These are phyloP conservation scores for Phytophthora lateralis DNA, from an alignment of 352 stramenopile genomes.

Conservation along the genomic window DNA sequence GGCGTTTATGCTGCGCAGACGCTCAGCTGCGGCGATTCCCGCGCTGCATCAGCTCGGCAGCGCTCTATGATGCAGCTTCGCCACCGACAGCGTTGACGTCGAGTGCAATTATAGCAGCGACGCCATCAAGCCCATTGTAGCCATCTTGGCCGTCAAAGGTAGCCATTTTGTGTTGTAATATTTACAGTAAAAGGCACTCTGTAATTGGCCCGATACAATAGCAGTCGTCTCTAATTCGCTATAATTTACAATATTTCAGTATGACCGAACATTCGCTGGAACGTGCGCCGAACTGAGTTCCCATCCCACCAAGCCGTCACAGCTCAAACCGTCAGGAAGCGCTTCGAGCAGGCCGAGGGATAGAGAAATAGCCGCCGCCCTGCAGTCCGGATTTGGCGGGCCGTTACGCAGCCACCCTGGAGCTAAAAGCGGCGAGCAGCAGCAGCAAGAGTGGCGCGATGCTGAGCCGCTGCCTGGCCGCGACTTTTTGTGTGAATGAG, in stretches of 20 bases:
- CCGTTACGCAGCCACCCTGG: conserved; percentile 33
- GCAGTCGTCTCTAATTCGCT: conserved; percentile 1
- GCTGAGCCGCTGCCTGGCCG: conserved; percentile 36
- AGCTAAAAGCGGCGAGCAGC: conserved; percentile 34
- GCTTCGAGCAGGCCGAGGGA: no score
- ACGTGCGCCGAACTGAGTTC: conserved; percentile 14
- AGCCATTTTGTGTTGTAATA: conserved; percentile 2
- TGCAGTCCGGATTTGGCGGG: conserved; percentile 31
- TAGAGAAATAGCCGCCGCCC: conserved; percentile 7
- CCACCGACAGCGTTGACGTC: background rate
- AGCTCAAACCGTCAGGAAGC: background rate
- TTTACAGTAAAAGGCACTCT: background rate
- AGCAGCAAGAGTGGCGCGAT: conserved; percentile 16
- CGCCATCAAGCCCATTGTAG: conserved; percentile 5
- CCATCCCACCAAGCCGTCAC: conserved; percentile 11
- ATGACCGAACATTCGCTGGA: background rate
- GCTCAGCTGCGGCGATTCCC: conserved; percentile 22
- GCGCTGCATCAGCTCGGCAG: background rate
- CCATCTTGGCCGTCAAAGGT: conserved; percentile 1
- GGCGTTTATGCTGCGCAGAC: conserved; percentile 13
- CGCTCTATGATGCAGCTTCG: background rate
- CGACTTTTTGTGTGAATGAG: conserved; percentile 41
- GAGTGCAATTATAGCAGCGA: background rate
- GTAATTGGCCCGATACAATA: conserved; percentile 1
- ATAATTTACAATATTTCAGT: background rate